Evolutionary conservation across 2,329 filamentous ascomycete genomes (phyloP).

Genomic region (Aspergillus arachidicola): DNA sequence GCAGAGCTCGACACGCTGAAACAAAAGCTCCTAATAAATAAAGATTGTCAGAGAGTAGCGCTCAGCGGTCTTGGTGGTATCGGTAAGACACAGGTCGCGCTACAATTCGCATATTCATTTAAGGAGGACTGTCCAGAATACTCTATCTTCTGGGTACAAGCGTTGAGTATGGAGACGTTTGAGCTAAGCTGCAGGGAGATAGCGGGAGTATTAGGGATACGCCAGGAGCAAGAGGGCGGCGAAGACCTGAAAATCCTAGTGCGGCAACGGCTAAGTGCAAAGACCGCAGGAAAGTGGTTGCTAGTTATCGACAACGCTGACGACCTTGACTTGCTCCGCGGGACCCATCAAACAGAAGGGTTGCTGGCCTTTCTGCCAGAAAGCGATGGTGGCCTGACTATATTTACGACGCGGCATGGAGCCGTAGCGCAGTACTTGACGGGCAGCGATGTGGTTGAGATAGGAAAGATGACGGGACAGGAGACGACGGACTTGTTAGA

Average conservation of each 20-base stretch:
- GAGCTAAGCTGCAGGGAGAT: conserved; percentile 15
- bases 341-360: background rate
- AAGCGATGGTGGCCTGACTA: conserved; percentile 21
- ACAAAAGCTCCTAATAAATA: conserved; percentile 1
- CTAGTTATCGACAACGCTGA: conserved; percentile 29
- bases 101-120: conserved; percentile 22
- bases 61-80: conserved; percentile 26
- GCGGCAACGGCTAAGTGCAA: conserved; percentile 8
- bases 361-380: conserved; percentile 16
- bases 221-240: conserved; percentile 8
- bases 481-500: conserved; percentile 14
- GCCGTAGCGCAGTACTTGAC: conserved; percentile 17
- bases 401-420: conserved; percentile 29
- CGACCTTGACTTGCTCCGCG: conserved; percentile 19
- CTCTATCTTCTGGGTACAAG: conserved; percentile 22
- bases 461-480: conserved; percentile 19
- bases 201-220: conserved; percentile 8
- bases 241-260: conserved; percentile 11
- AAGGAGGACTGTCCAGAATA: conserved; percentile 11
- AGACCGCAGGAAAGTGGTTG: conserved; percentile 20
- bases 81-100: conserved; percentile 28
- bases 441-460: conserved; percentile 21
- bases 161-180: conserved; percentile 15
- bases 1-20: conserved; percentile 1
- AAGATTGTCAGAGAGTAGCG: conserved; percentile 4